Percentiles rank a stretch among this genome's conserved stretches.
Evolutionary conservation across 371 early-diverging fungal genomes (phyloP).

Genomic region (Saksenaea oblongispora): DNA sequence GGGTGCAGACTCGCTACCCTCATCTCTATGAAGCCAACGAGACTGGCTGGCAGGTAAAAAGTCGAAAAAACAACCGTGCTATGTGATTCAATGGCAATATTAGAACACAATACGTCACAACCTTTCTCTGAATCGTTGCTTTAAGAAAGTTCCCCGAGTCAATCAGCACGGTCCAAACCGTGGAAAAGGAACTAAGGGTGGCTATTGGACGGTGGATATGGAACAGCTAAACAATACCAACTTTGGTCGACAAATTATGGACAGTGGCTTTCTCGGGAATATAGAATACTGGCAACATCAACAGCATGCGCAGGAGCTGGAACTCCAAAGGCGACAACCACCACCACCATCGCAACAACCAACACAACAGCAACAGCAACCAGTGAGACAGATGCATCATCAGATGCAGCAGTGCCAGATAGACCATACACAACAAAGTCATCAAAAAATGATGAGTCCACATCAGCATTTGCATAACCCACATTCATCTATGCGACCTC

Average conservation of each 20-base stretch:
- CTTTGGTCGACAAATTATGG: conserved; percentile 44
- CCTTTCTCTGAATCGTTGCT: conserved; percentile 68
- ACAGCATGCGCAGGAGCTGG: conserved; percentile 26
- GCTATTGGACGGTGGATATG: conserved; percentile 65
- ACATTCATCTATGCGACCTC: neutral
- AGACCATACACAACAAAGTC: conserved; percentile 1
- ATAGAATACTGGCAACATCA: conserved; percentile 44
- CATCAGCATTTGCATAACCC: neutral
- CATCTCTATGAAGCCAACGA: conserved; percentile 65
- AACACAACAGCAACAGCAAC: conserved; percentile 6
- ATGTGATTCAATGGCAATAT: neutral
- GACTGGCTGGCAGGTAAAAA: conserved; percentile 65
- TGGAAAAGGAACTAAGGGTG: conserved; percentile 48
- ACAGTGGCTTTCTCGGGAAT: conserved; percentile 37
- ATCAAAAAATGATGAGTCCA: neutral
- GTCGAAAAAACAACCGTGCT: too few species aligned
- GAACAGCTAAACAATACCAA: conserved; percentile 41
- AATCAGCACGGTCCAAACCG: conserved; percentile 32
- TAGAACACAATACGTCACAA: conserved; percentile 80
- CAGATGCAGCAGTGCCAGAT: conserved; percentile 1
- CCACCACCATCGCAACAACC: conserved; percentile 9
- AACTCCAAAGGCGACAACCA: conserved; percentile 19
- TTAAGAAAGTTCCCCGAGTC: conserved; percentile 69
- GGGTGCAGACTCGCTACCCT: conserved; percentile 67
- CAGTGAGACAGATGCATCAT: conserved; percentile 4